A percentile compares a stretch with the other conserved stretches of the same genome.
Conservation (phyloP, 208 protist species). For the Polymyxa betae region DNA sequence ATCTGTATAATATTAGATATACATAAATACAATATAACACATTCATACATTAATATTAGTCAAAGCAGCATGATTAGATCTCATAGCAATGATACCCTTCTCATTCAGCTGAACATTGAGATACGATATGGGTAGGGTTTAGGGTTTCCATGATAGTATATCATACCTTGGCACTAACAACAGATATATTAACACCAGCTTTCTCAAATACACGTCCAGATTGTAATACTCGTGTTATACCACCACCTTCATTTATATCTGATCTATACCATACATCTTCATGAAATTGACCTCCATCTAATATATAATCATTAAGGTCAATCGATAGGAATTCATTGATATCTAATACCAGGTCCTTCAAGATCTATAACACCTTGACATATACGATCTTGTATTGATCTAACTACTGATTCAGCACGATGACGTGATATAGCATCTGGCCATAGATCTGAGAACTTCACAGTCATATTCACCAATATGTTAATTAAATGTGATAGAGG, state of each 20-base stretch:
- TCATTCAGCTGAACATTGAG: not conserved
- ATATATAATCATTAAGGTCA: not conserved
- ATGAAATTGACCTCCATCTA: constrained; percentile 27
- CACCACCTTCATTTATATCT: constrained; percentile 61
- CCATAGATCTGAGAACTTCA: not conserved
- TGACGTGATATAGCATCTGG: not conserved
- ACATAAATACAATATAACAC: too few relatives aligned
- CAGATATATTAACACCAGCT: constrained; percentile 65
- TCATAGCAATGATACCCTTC: not conserved
- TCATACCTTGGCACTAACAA: not conserved
- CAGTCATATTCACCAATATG: too few relatives aligned
- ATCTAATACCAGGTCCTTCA: not conserved
- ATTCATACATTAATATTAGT: not conserved
- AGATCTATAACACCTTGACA: not conserved
- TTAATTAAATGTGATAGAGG: too few relatives aligned
- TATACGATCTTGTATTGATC: constrained; percentile 26
- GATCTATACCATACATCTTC: constrained; percentile 52
- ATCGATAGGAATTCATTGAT: not conserved
- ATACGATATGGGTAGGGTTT: not conserved
- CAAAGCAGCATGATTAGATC: not conserved
- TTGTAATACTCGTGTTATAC: constrained; percentile 67
- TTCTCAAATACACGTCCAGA: constrained; percentile 71
- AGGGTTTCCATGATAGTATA: not conserved
- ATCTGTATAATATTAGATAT: not conserved
- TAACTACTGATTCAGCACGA: not conserved